Evolutionary conservation across 441 rosid genomes (phyloP).

Genomic region (Gossypium davidsonii): DNA sequence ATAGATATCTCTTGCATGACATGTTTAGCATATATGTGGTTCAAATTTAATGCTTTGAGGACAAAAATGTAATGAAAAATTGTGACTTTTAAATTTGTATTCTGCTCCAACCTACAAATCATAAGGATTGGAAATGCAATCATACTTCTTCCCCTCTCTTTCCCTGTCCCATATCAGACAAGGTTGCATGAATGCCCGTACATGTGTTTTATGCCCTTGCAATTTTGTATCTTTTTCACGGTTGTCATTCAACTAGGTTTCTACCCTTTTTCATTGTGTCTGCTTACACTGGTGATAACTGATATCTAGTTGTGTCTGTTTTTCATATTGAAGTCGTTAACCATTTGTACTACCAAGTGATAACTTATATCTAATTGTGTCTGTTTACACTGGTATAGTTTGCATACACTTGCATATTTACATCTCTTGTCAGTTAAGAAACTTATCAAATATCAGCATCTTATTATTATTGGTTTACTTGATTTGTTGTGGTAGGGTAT

Average conservation of each 20-base stretch:
- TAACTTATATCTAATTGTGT: neutral
- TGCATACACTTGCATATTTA: neutral
- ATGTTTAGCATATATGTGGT: neutral
- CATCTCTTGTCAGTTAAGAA: neutral
- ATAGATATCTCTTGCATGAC: neutral
- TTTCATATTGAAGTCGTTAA: neutral
- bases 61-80: neutral
- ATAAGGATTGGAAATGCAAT: neutral
- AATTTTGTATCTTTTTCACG: neutral
- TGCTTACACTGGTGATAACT: too few species aligned
- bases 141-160: neutral
- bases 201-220: neutral
- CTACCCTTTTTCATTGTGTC: neutral
- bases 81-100: neutral
- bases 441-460: neutral
- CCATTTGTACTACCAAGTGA: neutral
- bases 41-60: neutral
- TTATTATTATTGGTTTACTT: conserved; percentile 6
- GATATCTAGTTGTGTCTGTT: neutral
- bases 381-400: neutral
- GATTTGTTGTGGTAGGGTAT: conserved; percentile 55
- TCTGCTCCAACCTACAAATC: neutral
- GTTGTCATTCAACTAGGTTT: neutral
- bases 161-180: neutral
- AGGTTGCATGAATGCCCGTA: neutral